Conservation (phyloP, 2,329 filamentous ascomycete genomes). For the Phialemoniopsis sp. region DNA sequence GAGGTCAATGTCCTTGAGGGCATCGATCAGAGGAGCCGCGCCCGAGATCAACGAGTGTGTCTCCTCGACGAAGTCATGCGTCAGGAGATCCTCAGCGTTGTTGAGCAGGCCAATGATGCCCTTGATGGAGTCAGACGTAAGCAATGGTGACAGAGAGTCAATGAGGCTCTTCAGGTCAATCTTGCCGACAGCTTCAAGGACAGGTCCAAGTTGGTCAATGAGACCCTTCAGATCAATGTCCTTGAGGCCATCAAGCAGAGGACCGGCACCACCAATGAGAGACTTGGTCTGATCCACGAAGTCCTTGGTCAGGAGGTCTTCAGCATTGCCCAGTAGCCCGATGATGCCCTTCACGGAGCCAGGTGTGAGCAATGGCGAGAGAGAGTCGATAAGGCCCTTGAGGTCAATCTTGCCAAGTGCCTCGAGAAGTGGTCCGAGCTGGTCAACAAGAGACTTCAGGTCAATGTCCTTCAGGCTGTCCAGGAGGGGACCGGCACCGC, state of each 20-base stretch:
- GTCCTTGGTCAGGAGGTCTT: constrained; percentile 21
- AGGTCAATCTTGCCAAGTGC: constrained; percentile 14
- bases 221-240: constrained; percentile 28
- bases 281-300: constrained; percentile 37
- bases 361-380: constrained; percentile 27
- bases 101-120: constrained; percentile 23
- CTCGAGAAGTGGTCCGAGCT: constrained; percentile 27
- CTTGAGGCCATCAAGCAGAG: constrained; percentile 26
- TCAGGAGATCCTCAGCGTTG: constrained; percentile 24
- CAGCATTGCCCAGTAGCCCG: constrained; percentile 20
- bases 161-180: constrained; percentile 24
- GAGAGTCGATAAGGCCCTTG: constrained; percentile 27
- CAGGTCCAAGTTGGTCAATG: constrained; percentile 19
- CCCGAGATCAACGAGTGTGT: constrained; percentile 31
- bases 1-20: constrained; percentile 18
- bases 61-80: constrained; percentile 30
- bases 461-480: constrained; percentile 27
- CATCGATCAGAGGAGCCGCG: constrained; percentile 24
- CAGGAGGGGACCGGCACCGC: constrained; percentile 30
- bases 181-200: constrained; percentile 17
- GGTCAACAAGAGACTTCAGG: constrained; percentile 23
- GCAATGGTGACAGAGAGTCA: constrained; percentile 16
- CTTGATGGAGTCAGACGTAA: constrained; percentile 19
- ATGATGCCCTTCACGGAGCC: constrained; percentile 22
- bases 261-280: constrained; percentile 29